Percentiles rank a stretch among this genome's conserved stretches.
Conservation (phyloP, 2,329 filamentous ascomycete species). For the Dactylonectria macrodidyma region DNA sequence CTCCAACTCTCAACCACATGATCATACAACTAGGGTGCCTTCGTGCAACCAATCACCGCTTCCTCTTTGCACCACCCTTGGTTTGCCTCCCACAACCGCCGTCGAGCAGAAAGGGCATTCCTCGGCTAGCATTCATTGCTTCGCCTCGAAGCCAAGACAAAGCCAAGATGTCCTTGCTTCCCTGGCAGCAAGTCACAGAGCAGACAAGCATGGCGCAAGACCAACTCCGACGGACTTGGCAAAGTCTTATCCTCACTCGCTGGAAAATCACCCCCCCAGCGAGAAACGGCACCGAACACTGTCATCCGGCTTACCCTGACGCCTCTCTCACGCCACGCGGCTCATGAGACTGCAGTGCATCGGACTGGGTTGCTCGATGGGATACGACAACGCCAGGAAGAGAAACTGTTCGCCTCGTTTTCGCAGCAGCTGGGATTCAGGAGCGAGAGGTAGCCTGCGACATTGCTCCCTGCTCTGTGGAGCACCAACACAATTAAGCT, state of each 20-base stretch:
- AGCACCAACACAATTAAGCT: slow-evolving; percentile 25
- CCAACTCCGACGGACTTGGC: slow-evolving; percentile 16
- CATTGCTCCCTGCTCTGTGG: slow-evolving; percentile 2
- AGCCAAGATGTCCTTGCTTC: slow-evolving; percentile 20
- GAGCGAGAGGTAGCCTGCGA: slow-evolving; percentile 28
- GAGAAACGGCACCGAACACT: neutral
- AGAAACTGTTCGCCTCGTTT: neutral
- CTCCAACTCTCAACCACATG: slow-evolving; percentile 3
- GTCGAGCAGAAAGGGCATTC: slow-evolving; percentile 4
- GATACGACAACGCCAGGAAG: neutral
- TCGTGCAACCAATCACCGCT: neutral
- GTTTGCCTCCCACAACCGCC: slow-evolving; percentile 1
- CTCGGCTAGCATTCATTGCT: slow-evolving; percentile 15
- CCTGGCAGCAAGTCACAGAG: slow-evolving; percentile 6
- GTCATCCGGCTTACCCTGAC: neutral
- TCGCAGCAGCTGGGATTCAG: neutral
- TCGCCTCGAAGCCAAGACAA: slow-evolving; percentile 26
- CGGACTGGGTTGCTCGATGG: neutral
- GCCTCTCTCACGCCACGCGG: slow-evolving; percentile 5
- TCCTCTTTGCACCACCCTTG: neutral
- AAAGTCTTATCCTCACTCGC: slow-evolving; percentile 14
- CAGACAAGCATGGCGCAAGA: slow-evolving; percentile 1
- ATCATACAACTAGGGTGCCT: neutral
- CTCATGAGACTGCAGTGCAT: neutral
- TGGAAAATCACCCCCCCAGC: neutral